Evolutionary conservation across 768 basidiomycete genomes (phyloP).

Genomic region (Rhizopogon salebrosus): DNA sequence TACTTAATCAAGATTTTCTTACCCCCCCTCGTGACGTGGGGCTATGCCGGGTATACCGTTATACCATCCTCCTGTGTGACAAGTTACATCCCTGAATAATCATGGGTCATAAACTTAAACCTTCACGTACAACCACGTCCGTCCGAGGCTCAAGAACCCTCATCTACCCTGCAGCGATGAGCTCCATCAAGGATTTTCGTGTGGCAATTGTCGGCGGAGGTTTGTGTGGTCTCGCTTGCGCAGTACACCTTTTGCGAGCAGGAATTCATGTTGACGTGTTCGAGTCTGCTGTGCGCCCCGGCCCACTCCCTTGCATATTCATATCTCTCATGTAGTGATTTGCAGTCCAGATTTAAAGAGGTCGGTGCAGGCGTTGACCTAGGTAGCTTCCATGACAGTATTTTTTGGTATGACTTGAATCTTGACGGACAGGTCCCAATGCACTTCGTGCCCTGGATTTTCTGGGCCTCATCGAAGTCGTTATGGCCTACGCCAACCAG

Average conservation of each 20-base stretch:
- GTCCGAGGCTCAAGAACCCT: not conserved
- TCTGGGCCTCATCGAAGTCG: slow-evolving; percentile 38
- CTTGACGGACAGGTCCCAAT: slow-evolving; percentile 38
- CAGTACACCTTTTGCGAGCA: slow-evolving; percentile 35
- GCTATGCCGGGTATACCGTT: not conserved
- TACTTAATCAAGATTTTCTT: not conserved
- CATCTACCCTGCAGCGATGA: not conserved
- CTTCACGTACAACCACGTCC: not conserved
- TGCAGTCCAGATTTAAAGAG: slow-evolving; percentile 43
- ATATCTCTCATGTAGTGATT: not conserved
- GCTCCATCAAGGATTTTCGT: slow-evolving; percentile 33
- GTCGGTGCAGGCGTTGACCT: slow-evolving; percentile 53
- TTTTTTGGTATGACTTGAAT: not conserved
- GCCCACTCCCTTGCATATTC: not conserved
- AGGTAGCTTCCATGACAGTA: slow-evolving; percentile 24
- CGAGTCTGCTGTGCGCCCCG: slow-evolving; percentile 44
- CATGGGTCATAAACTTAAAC: no score
- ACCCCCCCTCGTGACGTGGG: no score
- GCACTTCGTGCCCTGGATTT: slow-evolving; percentile 39
- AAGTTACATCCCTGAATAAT: not conserved
- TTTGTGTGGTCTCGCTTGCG: slow-evolving; percentile 47
- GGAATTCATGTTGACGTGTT: slow-evolving; percentile 47
- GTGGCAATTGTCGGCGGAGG: slow-evolving; percentile 55
- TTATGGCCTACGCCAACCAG: slow-evolving; percentile 35
- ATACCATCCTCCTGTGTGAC: not conserved